Percentiles rank a stretch among this genome's conserved stretches.
Conservation (phyloP, 345 rosid genomes). For the Toxicodendron radicans region DNA sequence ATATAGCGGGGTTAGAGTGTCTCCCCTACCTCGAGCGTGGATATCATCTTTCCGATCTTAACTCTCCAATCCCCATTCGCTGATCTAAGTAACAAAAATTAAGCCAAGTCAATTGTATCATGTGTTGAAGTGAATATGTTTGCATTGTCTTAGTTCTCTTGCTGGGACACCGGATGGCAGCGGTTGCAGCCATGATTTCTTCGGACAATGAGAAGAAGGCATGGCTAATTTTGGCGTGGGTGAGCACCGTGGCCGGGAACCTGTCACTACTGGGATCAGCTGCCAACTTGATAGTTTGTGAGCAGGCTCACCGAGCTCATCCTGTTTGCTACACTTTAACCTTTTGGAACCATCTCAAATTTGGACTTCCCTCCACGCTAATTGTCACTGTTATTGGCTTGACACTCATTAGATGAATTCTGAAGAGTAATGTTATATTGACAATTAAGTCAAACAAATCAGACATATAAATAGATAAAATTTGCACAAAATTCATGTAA, state of each 20-base stretch:
- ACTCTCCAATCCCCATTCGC: too few relatives aligned
- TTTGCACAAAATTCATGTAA: too few relatives aligned
- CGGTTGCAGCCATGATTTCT: constrained; percentile 59
- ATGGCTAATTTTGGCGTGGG: constrained; percentile 88
- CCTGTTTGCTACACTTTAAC: constrained; percentile 52
- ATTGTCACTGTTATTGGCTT: constrained; percentile 67
- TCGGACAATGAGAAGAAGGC: constrained; percentile 64
- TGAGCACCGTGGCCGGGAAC: constrained; percentile 82
- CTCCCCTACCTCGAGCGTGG: too few relatives aligned
- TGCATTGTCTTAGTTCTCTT: constrained; percentile 48
- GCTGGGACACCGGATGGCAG: constrained; percentile 72
- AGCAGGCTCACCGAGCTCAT: constrained; percentile 66
- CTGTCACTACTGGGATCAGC: constrained; percentile 82
- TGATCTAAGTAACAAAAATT: too few relatives aligned
- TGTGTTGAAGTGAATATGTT: background rate
- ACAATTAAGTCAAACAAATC: too few relatives aligned
- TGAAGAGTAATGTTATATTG: too few relatives aligned
- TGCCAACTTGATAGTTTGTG: constrained; percentile 83
- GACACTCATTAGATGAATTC: constrained; percentile 41
- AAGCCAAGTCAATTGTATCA: too few relatives aligned
- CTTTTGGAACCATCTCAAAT: constrained; percentile 69
- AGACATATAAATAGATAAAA: too few relatives aligned
- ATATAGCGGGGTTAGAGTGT: too few relatives aligned
- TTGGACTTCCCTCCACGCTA: constrained; percentile 80
- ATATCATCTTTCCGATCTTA: too few relatives aligned